phyloP scores from a whole-genome alignment of 1,284 basidiomycete species.

The Golubevia pallescens region DNA sequence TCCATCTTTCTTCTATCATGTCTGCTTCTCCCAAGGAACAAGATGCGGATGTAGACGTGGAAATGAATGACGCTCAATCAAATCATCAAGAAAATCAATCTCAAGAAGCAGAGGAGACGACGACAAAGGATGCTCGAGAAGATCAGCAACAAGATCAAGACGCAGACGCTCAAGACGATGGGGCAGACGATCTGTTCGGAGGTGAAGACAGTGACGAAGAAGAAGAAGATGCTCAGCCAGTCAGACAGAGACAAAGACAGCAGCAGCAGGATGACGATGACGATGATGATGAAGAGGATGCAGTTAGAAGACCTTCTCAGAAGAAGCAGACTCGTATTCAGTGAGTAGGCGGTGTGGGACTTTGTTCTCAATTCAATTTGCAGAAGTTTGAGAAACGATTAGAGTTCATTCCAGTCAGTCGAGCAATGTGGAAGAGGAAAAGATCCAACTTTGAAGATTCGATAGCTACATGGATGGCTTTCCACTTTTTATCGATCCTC shows the following conservation, averaged over 20 bases:
- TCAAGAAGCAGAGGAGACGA: not conserved
- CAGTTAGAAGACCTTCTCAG: conserved; percentile 55
- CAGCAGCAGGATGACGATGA: conserved; percentile 84
- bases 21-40: not conserved
- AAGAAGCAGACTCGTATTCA: conserved; percentile 2
- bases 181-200: not conserved
- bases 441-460: conserved; percentile 74
- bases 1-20: not conserved
- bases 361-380: not conserved
- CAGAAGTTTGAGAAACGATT: not conserved
- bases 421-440: conserved; percentile 75
- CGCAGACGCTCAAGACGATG: not conserved
- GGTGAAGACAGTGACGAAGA: conserved; percentile 50
- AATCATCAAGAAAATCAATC: not conserved
- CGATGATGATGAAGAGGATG: conserved; percentile 69
- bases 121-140: not conserved
- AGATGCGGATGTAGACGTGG: not conserved
- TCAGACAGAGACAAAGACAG: conserved; percentile 73
- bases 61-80: not conserved
- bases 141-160: not conserved
- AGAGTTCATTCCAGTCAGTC: too few species aligned
- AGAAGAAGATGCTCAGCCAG: conserved; percentile 73
- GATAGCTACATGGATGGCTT: conserved; percentile 72
- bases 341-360: conserved; percentile 30
- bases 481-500: not conserved